phyloP scores from a whole-genome alignment of 768 basidiomycete genomes.

The Paxillus involutus region DNA sequence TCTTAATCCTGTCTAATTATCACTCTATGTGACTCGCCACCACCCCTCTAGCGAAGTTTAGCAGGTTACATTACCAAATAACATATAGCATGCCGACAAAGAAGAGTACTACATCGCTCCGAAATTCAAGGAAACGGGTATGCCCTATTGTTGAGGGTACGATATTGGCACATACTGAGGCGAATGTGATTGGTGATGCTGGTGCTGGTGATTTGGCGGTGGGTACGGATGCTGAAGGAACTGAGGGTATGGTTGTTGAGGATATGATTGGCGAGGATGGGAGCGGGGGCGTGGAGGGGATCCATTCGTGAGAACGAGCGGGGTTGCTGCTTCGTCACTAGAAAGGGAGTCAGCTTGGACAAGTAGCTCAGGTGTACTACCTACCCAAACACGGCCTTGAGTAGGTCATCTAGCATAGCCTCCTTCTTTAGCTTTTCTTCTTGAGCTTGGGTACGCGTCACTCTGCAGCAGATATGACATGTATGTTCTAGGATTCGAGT shows the following conservation, averaged over 20 bases:
- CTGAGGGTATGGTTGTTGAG: constrained; percentile 1
- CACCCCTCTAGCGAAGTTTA: neutral
- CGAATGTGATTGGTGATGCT: constrained; percentile 2
- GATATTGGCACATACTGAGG: constrained; percentile 11
- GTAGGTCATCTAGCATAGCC: constrained; percentile 51
- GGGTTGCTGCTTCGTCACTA: constrained; percentile 27
- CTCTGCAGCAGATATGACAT: constrained; percentile 21
- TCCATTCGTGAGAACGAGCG: constrained; percentile 12
- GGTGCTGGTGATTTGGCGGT: constrained; percentile 8
- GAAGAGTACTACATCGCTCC: neutral
- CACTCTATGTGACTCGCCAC: too few relatives aligned
- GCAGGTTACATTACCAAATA: neutral
- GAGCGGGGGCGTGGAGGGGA: constrained; percentile 3
- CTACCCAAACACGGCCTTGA: constrained; percentile 54
- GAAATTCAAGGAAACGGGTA: neutral
- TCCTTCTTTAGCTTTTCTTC: constrained; percentile 62
- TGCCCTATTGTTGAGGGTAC: constrained; percentile 16
- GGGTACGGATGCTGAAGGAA: neutral
- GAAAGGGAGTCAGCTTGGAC: neutral
- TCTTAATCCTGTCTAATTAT: too few relatives aligned
- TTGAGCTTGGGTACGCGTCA: constrained; percentile 49
- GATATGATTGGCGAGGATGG: constrained; percentile 7
- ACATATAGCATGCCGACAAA: neutral
- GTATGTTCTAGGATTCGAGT: neutral
- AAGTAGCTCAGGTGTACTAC: constrained; percentile 12